Conservation (phyloP, 495 filamentous ascomycete genomes). For the Neurospora tetrasperma region DNA sequence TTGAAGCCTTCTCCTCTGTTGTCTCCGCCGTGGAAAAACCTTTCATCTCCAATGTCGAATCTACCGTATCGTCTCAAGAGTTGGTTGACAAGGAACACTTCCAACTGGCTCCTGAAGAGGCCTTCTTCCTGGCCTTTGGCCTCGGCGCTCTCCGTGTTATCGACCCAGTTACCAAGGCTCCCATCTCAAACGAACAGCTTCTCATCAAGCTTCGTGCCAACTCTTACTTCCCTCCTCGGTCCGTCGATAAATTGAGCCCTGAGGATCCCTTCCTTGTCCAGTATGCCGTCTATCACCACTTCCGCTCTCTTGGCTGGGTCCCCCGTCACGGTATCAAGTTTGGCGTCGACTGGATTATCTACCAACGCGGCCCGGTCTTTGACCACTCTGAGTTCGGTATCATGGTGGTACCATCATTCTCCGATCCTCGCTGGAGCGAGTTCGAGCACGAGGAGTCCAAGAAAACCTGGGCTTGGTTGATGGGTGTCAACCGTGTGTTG, state of each 20-base stretch:
- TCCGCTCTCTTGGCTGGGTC: conserved; percentile 94
- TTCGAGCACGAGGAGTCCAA: conserved; percentile 32
- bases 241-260: conserved; percentile 27
- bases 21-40: neutral
- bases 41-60: neutral
- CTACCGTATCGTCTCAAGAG: conserved; percentile 4
- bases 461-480: conserved; percentile 81
- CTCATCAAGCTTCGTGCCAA: conserved; percentile 54
- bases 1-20: neutral
- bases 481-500: conserved; percentile 85
- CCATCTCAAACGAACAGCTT: conserved; percentile 42
- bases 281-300: conserved; percentile 92
- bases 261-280: conserved; percentile 80
- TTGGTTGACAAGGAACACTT: conserved; percentile 79
- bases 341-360: conserved; percentile 84
- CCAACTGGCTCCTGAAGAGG: conserved; percentile 81
- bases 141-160: conserved; percentile 66
- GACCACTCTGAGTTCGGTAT: conserved; percentile 88
- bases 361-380: conserved; percentile 90
- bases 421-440: conserved; percentile 61
- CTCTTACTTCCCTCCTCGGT: conserved; percentile 56
- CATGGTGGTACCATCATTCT: conserved; percentile 73
- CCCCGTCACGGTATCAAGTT: conserved; percentile 91
- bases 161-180: conserved; percentile 40
- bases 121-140: conserved; percentile 80